Evolutionary conservation across 306 rosid genomes (phyloP).

Genomic region (Castanospermum australe): DNA sequence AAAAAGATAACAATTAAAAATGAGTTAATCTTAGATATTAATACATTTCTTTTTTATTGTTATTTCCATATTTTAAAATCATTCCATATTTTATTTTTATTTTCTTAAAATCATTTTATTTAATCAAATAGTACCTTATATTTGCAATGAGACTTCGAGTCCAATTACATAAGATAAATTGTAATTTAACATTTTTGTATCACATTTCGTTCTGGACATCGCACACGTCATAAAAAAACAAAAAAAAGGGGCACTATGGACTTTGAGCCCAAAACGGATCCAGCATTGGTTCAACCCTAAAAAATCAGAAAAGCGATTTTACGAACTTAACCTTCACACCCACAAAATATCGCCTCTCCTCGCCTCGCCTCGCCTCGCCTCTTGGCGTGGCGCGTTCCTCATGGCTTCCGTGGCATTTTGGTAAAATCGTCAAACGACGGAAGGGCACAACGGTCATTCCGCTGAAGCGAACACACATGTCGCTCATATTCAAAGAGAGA

Average conservation of each 20-base stretch:
- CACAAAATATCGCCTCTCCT: constrained; percentile 19
- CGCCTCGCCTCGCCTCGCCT: no score
- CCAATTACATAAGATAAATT: no score
- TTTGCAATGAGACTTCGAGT: no score
- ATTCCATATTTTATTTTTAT: no score
- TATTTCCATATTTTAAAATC: no score
- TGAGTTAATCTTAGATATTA: no score
- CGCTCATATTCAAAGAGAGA: not conserved
- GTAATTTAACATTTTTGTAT: no score
- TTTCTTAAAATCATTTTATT: not conserved
- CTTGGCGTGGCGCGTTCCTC: constrained; percentile 30
- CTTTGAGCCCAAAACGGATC: not conserved
- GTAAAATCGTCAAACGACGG: not conserved
- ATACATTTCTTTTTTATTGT: no score
- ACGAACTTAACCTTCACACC: constrained; percentile 17
- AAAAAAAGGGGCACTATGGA: no score
- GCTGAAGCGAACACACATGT: not conserved
- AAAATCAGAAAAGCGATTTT: not conserved
- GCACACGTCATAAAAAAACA: not conserved
- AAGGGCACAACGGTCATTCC: constrained; percentile 38
- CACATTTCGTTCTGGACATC: no score
- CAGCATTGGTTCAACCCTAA: not conserved
- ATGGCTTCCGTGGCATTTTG: not conserved
- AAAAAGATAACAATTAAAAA: no score
- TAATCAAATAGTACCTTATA: no score